Percentiles rank a stretch among this genome's conserved stretches.
These are phyloP conservation scores for Solanum pennellii DNA, from an alignment of 257 asterid genomes.

Conservation along the genomic window DNA sequence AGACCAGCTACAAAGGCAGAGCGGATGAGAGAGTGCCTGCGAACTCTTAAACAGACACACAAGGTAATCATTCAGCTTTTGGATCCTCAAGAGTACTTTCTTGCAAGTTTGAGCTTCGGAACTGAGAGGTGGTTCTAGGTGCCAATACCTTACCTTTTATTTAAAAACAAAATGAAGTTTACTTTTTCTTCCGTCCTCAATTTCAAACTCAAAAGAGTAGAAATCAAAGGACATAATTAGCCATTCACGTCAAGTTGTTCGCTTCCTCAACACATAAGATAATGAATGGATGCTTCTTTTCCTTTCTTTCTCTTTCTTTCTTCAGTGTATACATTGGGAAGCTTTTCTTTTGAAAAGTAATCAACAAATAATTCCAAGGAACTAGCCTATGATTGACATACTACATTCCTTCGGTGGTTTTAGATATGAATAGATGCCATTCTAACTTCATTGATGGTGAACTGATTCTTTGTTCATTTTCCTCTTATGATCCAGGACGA, in stretches of 20 bases:
- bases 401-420: neutral
- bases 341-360: neutral
- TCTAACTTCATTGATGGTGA: neutral
- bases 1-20: conserved; percentile 92
- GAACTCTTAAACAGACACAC: conserved; percentile 74
- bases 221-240: neutral
- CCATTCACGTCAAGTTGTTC: neutral
- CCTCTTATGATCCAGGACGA: conserved; percentile 48
- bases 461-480: neutral
- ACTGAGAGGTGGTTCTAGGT: neutral
- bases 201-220: neutral
- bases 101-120: neutral
- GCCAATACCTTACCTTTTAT: neutral
- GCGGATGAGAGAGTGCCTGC: conserved; percentile 91
- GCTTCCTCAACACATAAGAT: neutral
- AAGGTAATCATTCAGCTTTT: conserved; percentile 35
- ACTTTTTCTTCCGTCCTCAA: neutral
- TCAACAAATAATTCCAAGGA: neutral
- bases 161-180: neutral
- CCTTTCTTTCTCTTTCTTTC: neutral
- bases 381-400: neutral
- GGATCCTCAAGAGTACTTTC: neutral
- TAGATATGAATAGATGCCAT: neutral
- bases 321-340: neutral
- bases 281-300: neutral